Evolutionary conservation across 805 yeast genomes (phyloP).

Genomic region (Metschnikowia gelsemii): DNA sequence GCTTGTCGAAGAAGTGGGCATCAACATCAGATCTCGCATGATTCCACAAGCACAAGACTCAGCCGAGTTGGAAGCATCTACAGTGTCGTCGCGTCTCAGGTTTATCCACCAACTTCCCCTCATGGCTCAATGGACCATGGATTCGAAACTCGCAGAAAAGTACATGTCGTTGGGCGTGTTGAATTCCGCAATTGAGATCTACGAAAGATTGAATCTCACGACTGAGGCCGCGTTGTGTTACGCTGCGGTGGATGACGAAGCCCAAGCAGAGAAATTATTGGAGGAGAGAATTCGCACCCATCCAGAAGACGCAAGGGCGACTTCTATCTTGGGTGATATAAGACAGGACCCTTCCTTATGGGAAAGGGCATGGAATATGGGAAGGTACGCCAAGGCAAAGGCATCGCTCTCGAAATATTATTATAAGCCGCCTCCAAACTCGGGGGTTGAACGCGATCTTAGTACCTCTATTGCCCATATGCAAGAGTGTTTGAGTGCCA

Average conservation of each 20-base stretch:
- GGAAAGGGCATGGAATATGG: constrained; percentile 85
- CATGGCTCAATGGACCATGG: constrained; percentile 83
- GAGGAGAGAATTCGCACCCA: constrained; percentile 49
- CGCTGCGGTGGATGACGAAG: constrained; percentile 77
- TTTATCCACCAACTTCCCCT: constrained; percentile 75
- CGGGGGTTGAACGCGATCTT: constrained; percentile 53
- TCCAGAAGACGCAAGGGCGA: constrained; percentile 80
- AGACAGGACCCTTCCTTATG: constrained; percentile 72
- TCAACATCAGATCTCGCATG: constrained; percentile 55
- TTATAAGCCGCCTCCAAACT: constrained; percentile 59
- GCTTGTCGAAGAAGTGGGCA: constrained; percentile 82
- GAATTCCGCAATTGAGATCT: constrained; percentile 85
- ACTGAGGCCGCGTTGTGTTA: constrained; percentile 88
- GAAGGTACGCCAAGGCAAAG: constrained; percentile 81
- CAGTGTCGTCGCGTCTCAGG: constrained; percentile 55
- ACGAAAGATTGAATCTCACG: constrained; percentile 70
- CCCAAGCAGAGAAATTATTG: constrained; percentile 62
- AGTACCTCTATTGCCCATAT: constrained; percentile 60
- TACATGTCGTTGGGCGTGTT: constrained; percentile 81
- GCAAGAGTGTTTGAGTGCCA: constrained; percentile 68
- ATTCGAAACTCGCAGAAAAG: constrained; percentile 78
- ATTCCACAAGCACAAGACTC: constrained; percentile 45
- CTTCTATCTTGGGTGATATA: constrained; percentile 83
- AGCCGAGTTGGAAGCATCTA: constrained; percentile 27
- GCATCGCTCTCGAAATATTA: constrained; percentile 73